Evolutionary conservation across 176 grass and related monocot genomes (phyloP), one percentile per base, ranked within the genome.

Genomic region (Aegilops bicornis): DNA sequence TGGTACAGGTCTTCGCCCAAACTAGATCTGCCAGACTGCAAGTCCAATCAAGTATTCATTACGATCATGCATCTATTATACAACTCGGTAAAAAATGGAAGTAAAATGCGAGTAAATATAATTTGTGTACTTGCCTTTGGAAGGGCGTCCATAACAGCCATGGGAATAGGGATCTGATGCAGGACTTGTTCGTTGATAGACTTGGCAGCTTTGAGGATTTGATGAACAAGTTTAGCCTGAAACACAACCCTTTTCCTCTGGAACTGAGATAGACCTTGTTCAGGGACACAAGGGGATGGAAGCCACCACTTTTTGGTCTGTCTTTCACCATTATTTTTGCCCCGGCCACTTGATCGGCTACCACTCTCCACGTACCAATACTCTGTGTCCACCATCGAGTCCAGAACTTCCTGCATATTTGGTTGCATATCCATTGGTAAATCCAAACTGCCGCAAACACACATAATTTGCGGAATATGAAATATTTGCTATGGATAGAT

Each of bases 301-400:
- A 99, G 88, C 97, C 97, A 99, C 97, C 92, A 99, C 83, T 94
- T 96, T 86, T 96, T 99, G 81, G 77, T 91, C 79, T 88, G 82
- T 62, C 82, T 93, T n/a, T 42, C 72, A 60, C 90, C 94, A 36
- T 63, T 84, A 80, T 30, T 86, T 86, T 84, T 86, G 20, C 42
- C 24, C 31, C 33, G 40, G 4, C 81, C 77, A 84, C 88, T 87
- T 23, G 81, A 64, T 80, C 88, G 86, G 68, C 87, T 92, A 56
- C 97, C 97, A 76, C 89, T 86, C 73, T 99, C 94, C 65, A 87
- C 91, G 9, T 99, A 96, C 97, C 97, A 99, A 64, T 90, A 99
- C 85, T 96, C 97, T 0, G 85, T 91, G 22, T 92, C 94, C 27
- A 91, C 87, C 97, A 99, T 99, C 2, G 90, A 90, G 63, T 99